These are phyloP conservation scores for Hypoxylon perforatum DNA, from an alignment of 495 filamentous ascomycete species.

Conservation along the genomic window DNA sequence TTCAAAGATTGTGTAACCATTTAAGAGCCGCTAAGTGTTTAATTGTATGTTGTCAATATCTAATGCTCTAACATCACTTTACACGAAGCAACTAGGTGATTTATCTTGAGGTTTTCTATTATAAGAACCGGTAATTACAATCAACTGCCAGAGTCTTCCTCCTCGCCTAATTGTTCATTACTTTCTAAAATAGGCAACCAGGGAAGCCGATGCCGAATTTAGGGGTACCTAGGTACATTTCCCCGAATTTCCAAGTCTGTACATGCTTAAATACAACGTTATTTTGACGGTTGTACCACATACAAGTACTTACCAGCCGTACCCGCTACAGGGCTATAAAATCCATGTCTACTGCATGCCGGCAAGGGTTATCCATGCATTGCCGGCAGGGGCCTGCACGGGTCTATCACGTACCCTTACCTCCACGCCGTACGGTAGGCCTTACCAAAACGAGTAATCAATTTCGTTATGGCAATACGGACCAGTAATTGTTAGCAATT, in stretches of 20 bases:
- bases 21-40: not conserved
- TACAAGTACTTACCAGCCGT: not conserved
- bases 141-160: too few relatives aligned
- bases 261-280: too few relatives aligned
- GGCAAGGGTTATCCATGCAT: slow-evolving; percentile 29
- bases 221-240: too few relatives aligned
- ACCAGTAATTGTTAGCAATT: not conserved
- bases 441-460: slow-evolving; percentile 19
- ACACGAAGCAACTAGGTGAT: not conserved
- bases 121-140: too few relatives aligned
- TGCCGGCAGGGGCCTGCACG: slow-evolving; percentile 29
- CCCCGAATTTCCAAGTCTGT: too few relatives aligned
- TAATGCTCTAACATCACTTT: not conserved
- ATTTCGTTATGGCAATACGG: not conserved
- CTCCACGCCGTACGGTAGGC: slow-evolving; percentile 33
- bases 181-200: too few relatives aligned
- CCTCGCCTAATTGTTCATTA: too few relatives aligned
- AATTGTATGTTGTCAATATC: not conserved
- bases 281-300: slow-evolving; percentile 15
- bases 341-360: slow-evolving; percentile 25
- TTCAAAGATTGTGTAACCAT: not conserved
- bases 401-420: slow-evolving; percentile 18
- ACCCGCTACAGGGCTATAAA: slow-evolving; percentile 1
- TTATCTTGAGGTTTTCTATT: not conserved
- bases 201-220: too few relatives aligned